These are phyloP conservation scores for Podaxis mareebaensis DNA, from an alignment of 768 basidiomycete genomes.

Conservation along the genomic window DNA sequence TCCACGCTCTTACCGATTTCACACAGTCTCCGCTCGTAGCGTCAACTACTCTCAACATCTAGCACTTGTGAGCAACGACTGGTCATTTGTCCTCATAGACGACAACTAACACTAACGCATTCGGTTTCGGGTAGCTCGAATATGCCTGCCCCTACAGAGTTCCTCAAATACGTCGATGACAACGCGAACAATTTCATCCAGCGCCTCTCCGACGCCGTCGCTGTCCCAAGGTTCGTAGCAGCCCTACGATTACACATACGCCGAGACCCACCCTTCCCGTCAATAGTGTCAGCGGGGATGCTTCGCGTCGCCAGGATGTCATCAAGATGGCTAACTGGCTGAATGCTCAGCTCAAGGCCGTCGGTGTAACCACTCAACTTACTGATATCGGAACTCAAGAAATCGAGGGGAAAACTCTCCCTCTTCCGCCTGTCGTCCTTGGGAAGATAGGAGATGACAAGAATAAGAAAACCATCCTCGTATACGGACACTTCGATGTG, in stretches of 20 bases:
- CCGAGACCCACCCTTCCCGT: conserved; percentile 4
- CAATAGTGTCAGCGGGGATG: conserved; percentile 69
- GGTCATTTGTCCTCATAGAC: neutral
- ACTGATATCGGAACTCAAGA: conserved; percentile 77
- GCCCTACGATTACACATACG: neutral
- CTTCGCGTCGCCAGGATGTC: conserved; percentile 71
- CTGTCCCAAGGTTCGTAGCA: conserved; percentile 69
- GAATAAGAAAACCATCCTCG: conserved; percentile 88
- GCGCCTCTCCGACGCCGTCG: conserved; percentile 78
- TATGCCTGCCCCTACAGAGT: conserved; percentile 53
- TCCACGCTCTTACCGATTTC: neutral
- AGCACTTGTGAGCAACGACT: neutral
- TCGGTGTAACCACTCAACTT: conserved; percentile 77
- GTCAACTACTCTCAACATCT: neutral
- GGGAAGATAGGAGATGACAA: conserved; percentile 81
- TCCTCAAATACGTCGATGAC: conserved; percentile 58
- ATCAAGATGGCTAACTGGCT: conserved; percentile 87
- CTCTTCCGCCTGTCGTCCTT: conserved; percentile 82
- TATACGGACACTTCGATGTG: conserved; percentile 96
- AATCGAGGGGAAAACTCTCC: conserved; percentile 64
- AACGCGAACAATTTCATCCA: conserved; percentile 76
- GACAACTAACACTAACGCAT: neutral
- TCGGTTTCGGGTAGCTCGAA: conserved; percentile 11
- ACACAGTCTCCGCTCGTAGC: neutral
- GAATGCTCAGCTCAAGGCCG: conserved; percentile 65